Base-by-base conservation (phyloP, 1,139 yeast species). In the Debaryomycetaceae sp. region DNA sequence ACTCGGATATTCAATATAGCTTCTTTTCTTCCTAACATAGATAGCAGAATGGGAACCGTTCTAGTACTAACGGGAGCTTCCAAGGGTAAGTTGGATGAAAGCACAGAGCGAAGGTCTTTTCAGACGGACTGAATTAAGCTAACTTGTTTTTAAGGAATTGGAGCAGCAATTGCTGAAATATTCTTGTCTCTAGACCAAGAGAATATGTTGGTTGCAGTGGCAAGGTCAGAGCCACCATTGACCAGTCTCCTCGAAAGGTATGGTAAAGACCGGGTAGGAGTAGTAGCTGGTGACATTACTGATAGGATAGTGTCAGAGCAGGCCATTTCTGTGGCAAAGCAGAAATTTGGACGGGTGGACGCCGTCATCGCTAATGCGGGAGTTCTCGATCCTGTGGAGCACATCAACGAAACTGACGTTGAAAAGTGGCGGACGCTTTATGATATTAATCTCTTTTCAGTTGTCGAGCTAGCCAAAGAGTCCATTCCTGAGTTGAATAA, bases 331-430 rank as follows among this genome's bases (percentile, higher is more conserved):
- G 45, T 64, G 22, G 83, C 91, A 0, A 54, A 78, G 8, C 50
- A 58, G 5, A 70, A 70, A 47, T 84, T 77, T 57, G 93, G 90
- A 3, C 68, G 71, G 31, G 66, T 93, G 39, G 82, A 87, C 56
- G 81, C 93, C 0, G 62, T 89, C 6, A 76, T 93, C 39, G 83
- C 90, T 47, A 91, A 93, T 65, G 98, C 98, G 2, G 98, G 97
- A 3, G 81, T 84, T 0, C 67, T 93, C 48, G 91, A 83, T 24
- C 97, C 97, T 0, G 96, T 91, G 4, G 77, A 77, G 6, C 65
- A 73, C 24, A 62, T 89, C 36, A 82, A 66, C 37, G 59, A 65
- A 37, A 75, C 83, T 6, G 67, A 78, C 42, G 59, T 84, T 2
- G 65, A 58, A 2, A 73, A 67, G 24, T 87, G 97, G 95, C 80